phyloP scores from a whole-genome alignment of 257 asterid species.

The Jaltomata sinuosa region DNA sequence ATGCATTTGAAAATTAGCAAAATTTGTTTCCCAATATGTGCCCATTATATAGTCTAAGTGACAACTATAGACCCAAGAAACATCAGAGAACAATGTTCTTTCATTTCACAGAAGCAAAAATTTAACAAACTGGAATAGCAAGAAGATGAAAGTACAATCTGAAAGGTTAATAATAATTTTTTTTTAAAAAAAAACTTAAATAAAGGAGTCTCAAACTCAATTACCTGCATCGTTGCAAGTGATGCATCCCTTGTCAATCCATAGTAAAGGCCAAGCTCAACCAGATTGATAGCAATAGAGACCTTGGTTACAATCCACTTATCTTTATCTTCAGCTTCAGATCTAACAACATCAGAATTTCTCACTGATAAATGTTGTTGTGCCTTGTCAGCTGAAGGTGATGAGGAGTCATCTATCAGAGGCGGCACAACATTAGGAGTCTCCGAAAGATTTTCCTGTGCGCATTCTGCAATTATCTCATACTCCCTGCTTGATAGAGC shows the following conservation, averaged over 20 bases:
- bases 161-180: neutral
- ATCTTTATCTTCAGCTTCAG: slow-evolving; percentile 37
- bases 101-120: neutral
- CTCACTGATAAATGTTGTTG: slow-evolving; percentile 30
- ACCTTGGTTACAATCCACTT: slow-evolving; percentile 56
- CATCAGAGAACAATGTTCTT: neutral
- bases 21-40: neutral
- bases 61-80: neutral
- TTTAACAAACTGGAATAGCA: neutral
- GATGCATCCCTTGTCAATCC: slow-evolving; percentile 79
- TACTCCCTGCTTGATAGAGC: slow-evolving; percentile 91
- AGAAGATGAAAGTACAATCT: neutral
- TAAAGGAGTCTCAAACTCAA: slow-evolving; percentile 5
- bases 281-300: slow-evolving; percentile 56
- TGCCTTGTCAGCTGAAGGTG: slow-evolving; percentile 34
- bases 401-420: slow-evolving; percentile 31
- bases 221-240: slow-evolving; percentile 90
- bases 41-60: neutral
- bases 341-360: slow-evolving; percentile 31
- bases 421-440: slow-evolving; percentile 67
- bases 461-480: slow-evolving; percentile 79
- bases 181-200: neutral
- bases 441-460: slow-evolving; percentile 79
- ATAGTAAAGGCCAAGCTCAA: slow-evolving; percentile 82
- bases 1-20: neutral